Base-by-base conservation (phyloP, 208 protist species). In the Strigomonas culicis region DNA sequence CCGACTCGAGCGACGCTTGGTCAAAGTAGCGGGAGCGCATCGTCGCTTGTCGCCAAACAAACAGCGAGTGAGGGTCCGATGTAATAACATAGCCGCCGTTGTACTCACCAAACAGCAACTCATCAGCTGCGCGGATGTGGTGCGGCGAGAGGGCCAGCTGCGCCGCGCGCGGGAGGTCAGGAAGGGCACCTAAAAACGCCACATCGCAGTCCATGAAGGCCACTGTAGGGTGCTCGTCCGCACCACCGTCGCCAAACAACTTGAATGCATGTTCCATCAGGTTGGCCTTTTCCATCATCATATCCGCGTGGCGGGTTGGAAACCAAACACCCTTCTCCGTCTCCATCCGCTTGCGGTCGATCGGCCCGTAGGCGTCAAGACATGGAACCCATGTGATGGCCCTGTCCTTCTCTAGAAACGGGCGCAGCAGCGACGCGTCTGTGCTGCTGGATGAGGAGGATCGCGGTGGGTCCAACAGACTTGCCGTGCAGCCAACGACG, bases 261-360 rank as follows among this genome's bases (percentile, higher is more conserved):
- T 30, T 30, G 25, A 52, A 52, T 3, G n/a, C 47, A 13, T 52
- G 68, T 57, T 91, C 85, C 74, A 95, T 81, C 10, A 92, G 60
- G 55, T 85, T 81, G n/a, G 79, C 63, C 61, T 95, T 95, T 65
- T 95, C 85, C 83, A 95, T 90, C 85, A 92, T 95, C 68, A 90
- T 90, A 61, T 92, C 88, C 0, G 78, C 74, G 74, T 94, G 84
- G 13, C 82, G 70, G 19, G 85, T 71, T 2, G 77, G 72, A 57
- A 83, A 92, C 80, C 80, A 90, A 49, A 90, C 74, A 4, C 88
- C 88, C 1, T 57, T 70, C 59, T 79, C 57, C 27, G 53, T 60
- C 67, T 94, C 88, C 88, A 94, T 94, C 24, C n/a, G 43, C 2
- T 39, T 46, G n/a, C 88, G 74, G 13, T 77, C 56, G 64, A 92